Conservation (phyloP, 371 early-diverging fungal genomes). For the Mucor lusitanicus region DNA sequence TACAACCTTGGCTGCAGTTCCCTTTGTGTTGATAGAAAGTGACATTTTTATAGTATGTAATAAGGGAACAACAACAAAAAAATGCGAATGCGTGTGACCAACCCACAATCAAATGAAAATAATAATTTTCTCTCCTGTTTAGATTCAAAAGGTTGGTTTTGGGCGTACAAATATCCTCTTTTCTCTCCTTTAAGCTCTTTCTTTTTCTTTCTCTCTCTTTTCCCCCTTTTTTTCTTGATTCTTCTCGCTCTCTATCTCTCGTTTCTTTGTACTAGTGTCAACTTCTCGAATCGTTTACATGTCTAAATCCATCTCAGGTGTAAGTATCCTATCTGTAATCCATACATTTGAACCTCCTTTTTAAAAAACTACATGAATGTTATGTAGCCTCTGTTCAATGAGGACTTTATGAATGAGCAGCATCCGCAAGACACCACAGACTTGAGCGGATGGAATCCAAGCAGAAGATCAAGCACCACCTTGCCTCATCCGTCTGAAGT, state of each 20-base stretch:
- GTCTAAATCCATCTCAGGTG: background rate
- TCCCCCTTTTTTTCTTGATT: background rate
- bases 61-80: constrained; percentile 3
- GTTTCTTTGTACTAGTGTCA: background rate
- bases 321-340: background rate
- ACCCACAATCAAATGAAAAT: constrained; percentile 3
- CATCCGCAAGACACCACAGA: background rate
- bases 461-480: constrained; percentile 2
- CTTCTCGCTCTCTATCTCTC: background rate
- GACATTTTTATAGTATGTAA: constrained; percentile 3
- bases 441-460: constrained; percentile 7
- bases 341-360: background rate
- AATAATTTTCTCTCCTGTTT: background rate
- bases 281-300: background rate
- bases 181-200: background rate
- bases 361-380: background rate
- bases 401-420: constrained; percentile 12
- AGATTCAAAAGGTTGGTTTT: background rate
- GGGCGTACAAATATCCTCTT: constrained; percentile 1
- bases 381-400: constrained; percentile 7
- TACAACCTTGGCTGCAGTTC: constrained; percentile 45
- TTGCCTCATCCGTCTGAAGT: constrained; percentile 14
- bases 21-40: constrained; percentile 43
- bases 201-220: background rate
- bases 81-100: background rate